A percentile compares a stretch with the other conserved stretches of the same genome.
These are phyloP conservation scores for Termitomyces sp. DNA, from an alignment of 768 basidiomycete genomes.

Conservation along the genomic window DNA sequence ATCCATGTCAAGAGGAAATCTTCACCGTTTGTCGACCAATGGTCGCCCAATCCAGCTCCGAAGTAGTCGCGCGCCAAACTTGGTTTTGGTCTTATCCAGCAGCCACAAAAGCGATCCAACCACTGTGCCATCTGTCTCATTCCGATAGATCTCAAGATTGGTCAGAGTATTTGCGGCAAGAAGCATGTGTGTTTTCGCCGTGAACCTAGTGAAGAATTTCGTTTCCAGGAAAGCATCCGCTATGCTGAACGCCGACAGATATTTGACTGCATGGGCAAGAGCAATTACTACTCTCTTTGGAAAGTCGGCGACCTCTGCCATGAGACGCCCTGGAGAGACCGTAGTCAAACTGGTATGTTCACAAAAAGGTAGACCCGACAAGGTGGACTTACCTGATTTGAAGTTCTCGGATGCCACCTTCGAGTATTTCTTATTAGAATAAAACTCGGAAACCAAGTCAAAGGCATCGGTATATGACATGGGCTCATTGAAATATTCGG, in stretches of 20 bases:
- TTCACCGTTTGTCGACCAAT: conserved; percentile 63
- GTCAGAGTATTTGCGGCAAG: conserved; percentile 82
- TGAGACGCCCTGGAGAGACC: conserved; percentile 42
- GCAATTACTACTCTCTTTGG: conserved; percentile 67
- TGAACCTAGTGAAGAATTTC: conserved; percentile 73
- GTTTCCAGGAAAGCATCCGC: conserved; percentile 76
- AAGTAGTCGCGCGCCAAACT: conserved; percentile 81
- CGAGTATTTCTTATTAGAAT: conserved; percentile 42
- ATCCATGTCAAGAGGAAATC: conserved; percentile 4
- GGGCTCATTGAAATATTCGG: conserved; percentile 50
- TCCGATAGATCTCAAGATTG: conserved; percentile 91
- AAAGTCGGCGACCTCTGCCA: conserved; percentile 58
- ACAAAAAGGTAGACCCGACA: background rate
- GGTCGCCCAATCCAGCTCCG: conserved; percentile 86
- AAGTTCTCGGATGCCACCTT: conserved; percentile 36
- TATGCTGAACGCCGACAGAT: conserved; percentile 70
- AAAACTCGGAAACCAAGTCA: conserved; percentile 57
- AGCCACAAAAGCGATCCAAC: conserved; percentile 81
- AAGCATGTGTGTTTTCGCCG: conserved; percentile 77
- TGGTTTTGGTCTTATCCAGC: conserved; percentile 81
- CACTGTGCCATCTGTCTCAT: conserved; percentile 72
- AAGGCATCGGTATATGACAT: conserved; percentile 70
- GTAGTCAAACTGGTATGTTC: background rate
- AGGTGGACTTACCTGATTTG: conserved; percentile 32
- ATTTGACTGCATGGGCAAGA: conserved; percentile 64